Evolutionary conservation across 768 basidiomycete genomes (phyloP).

Genomic region (Termitomyces sp.): DNA sequence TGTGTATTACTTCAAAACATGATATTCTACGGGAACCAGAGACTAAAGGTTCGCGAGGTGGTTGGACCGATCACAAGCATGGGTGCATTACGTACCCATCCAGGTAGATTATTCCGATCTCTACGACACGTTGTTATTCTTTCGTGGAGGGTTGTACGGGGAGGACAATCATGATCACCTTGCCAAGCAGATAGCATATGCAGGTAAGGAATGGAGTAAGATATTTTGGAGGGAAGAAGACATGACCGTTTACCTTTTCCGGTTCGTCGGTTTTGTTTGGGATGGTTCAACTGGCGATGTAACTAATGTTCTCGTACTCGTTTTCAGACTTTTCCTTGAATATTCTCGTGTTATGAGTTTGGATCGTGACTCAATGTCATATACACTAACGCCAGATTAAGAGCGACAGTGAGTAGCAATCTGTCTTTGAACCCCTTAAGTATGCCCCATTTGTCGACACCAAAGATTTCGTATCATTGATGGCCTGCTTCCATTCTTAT

Average conservation of each 20-base stretch:
- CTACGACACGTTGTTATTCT: slow-evolving; percentile 63
- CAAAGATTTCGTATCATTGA: too few species aligned
- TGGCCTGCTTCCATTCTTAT: too few species aligned
- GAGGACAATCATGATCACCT: slow-evolving; percentile 50
- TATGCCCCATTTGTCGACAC: too few species aligned
- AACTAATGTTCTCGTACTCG: background rate
- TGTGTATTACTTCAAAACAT: slow-evolving; percentile 21
- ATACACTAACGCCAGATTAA: background rate
- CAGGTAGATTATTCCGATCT: slow-evolving; percentile 56
- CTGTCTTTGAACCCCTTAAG: too few species aligned
- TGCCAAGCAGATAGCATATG: slow-evolving; percentile 45
- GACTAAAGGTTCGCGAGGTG: slow-evolving; percentile 29
- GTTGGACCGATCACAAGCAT: slow-evolving; percentile 49
- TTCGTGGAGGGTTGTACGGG: slow-evolving; percentile 48
- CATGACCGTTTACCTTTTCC: slow-evolving; percentile 45
- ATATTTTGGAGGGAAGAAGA: slow-evolving; percentile 50
- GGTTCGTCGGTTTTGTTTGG: slow-evolving; percentile 26
- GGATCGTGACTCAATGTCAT: slow-evolving; percentile 1
- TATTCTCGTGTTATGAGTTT: slow-evolving; percentile 40
- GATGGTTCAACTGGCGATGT: background rate
- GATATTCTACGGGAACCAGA: background rate
- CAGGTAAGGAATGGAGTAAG: slow-evolving; percentile 46
- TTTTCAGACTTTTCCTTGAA: slow-evolving; percentile 37
- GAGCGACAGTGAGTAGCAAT: background rate
- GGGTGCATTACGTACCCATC: slow-evolving; percentile 69